These are phyloP conservation scores for Trichoderma simmonsii DNA, from an alignment of 2,329 filamentous ascomycete genomes.

Conservation along the genomic window DNA sequence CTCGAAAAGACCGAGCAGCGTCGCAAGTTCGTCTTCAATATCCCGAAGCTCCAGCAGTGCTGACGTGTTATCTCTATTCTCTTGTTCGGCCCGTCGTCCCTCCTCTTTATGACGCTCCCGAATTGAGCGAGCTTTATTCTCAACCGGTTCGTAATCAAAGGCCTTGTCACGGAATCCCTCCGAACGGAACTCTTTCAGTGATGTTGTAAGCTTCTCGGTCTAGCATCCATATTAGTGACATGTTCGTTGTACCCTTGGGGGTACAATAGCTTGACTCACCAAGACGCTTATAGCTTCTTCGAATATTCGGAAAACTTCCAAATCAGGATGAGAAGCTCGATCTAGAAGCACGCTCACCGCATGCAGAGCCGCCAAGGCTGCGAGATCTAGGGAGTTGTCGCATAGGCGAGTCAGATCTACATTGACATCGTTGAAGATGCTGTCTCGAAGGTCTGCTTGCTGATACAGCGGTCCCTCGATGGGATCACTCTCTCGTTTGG, in stretches of 20 bases:
- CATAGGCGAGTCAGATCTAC: conserved; percentile 61
- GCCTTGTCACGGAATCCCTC: conserved; percentile 51
- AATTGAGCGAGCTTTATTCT: conserved; percentile 40
- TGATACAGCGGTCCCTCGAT: conserved; percentile 55
- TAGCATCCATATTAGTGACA: conserved; percentile 27
- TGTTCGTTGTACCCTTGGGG: not conserved
- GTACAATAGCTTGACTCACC: conserved; percentile 34
- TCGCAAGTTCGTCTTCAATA: conserved; percentile 61
- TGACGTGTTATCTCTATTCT: conserved; percentile 62
- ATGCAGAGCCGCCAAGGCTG: conserved; percentile 59
- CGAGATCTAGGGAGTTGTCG: conserved; percentile 60
- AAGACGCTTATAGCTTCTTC: conserved; percentile 64
- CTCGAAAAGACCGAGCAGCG: conserved; percentile 55
- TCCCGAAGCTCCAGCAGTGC: conserved; percentile 61
- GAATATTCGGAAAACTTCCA: conserved; percentile 63
- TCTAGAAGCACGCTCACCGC: conserved; percentile 61
- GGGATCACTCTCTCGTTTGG: conserved; percentile 51
- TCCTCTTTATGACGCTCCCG: conserved; percentile 39
- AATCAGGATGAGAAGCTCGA: conserved; percentile 55
- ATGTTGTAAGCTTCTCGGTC: conserved; percentile 61
- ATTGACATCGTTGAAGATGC: conserved; percentile 64
- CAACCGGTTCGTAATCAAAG: conserved; percentile 38
- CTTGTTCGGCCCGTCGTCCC: conserved; percentile 47
- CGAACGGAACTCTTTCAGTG: conserved; percentile 59
- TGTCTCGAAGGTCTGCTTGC: conserved; percentile 60